Evolutionary conservation across 208 protist species (phyloP).

Genomic region (Acanthamoeba healyi): DNA sequence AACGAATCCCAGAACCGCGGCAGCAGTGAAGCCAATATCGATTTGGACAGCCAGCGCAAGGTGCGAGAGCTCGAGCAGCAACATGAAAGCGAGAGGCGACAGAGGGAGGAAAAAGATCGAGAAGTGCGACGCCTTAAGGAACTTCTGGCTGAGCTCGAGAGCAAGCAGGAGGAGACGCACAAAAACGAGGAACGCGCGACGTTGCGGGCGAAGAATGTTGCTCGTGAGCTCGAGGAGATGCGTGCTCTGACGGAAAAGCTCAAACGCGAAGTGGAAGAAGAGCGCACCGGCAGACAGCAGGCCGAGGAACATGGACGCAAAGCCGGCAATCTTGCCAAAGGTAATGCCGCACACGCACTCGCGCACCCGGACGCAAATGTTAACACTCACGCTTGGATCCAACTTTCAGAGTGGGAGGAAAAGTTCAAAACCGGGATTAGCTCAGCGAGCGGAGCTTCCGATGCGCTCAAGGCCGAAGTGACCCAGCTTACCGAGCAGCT

Average conservation of each 20-base stretch:
- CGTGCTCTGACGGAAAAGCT: not conserved
- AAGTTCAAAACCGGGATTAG: not conserved
- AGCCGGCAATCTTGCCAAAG: not conserved
- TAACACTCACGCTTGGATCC: too few relatives aligned
- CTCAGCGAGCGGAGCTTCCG: not conserved
- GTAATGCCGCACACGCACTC: not conserved
- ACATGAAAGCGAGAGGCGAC: not conserved
- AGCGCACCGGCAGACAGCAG: not conserved
- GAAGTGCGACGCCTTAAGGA: slow-evolving; percentile 28
- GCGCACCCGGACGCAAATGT: not conserved
- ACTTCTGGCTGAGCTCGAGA: not conserved
- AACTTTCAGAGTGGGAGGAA: not conserved
- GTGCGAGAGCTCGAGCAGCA: not conserved
- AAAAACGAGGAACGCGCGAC: not conserved
- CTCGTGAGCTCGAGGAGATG: not conserved
- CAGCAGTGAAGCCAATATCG: too few relatives aligned
- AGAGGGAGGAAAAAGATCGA: not conserved
- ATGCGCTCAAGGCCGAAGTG: slow-evolving; percentile 19
- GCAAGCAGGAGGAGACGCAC: not conserved
- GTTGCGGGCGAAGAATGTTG: not conserved
- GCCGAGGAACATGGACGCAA: not conserved
- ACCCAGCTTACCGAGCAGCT: not conserved
- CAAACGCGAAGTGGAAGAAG: not conserved
- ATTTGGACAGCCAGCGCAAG: not conserved
- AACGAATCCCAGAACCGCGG: not conserved